Evolutionary conservation across 169 alveolate genomes (phyloP), one percentile per base, ranked within the genome.

Genomic region (Perkinsus marinus): DNA sequence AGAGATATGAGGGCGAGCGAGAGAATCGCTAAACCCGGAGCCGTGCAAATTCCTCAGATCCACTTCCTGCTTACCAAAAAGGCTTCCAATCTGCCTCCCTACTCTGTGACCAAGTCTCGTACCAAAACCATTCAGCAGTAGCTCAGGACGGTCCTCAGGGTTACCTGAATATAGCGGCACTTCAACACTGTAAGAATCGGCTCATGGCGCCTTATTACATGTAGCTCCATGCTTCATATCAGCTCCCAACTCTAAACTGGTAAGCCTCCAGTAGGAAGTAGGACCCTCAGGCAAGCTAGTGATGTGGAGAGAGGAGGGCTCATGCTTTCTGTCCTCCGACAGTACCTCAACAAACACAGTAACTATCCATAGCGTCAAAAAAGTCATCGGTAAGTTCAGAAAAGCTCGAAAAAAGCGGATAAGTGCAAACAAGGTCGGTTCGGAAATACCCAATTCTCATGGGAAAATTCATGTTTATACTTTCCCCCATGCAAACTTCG

Each of bases 51-150:
- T n/a, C n/a, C n/a, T n/a, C n/a, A n/a, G n/a, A n/a, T n/a, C n/a
- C n/a, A n/a, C n/a, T n/a, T n/a, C n/a, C n/a, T 41, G 3, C 46
- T 36, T 91, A 95, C 97, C 90, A 92, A 98, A 98, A 39, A 98
- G 95, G 39, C 99, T 96, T 79, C 98, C 99, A 90, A 99, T 94
- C 94, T 98, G 98, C 92, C 99, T 96, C 26, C 99, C 99, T 41
- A 99, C 95, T 93, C 99, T 94, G 91, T 97, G 98, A 0, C 99
- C 99, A 43, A 98, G 95, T 90, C 98, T 96, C 13, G 99, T 98
- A 92, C 97, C 97, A 94, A 99, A 99, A 93, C 98, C 97, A 93
- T 98, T 98, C 90, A 99, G 94, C 69, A 98, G 96, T 39, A 99
- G 95, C 95, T 99, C 99, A 0, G 99, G 99, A 10, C 19, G 43